A percentile compares a stretch with the other conserved stretches of the same genome.
phyloP scores from a whole-genome alignment of 768 basidiomycete species.

The Tricholoma flavovirens region DNA sequence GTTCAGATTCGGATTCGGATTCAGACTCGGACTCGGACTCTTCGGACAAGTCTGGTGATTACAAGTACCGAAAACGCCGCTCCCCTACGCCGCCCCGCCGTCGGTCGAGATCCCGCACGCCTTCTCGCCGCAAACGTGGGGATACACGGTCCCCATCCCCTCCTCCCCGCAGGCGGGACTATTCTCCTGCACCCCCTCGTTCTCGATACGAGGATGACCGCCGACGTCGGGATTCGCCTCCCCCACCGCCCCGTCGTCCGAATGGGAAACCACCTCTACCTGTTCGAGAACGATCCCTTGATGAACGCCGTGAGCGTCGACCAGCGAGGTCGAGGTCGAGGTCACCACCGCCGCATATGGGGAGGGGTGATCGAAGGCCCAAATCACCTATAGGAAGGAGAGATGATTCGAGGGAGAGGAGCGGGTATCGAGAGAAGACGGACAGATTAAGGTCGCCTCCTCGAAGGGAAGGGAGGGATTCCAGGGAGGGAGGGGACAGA shows the following conservation, averaged over 20 bases:
- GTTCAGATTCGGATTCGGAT: slow-evolving; percentile 31
- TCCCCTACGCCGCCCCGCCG: slow-evolving; percentile 22
- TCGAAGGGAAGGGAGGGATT: slow-evolving; percentile 10
- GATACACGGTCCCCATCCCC: slow-evolving; percentile 15
- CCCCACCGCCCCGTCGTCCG: slow-evolving; percentile 11
- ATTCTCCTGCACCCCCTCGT: slow-evolving; percentile 22
- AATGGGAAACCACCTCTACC: slow-evolving; percentile 2
- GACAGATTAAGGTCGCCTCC: slow-evolving; percentile 10
- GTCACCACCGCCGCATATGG: slow-evolving; percentile 22
- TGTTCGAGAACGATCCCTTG: slow-evolving; percentile 2
- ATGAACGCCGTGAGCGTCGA: slow-evolving; percentile 8
- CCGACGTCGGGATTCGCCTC: slow-evolving; percentile 9
- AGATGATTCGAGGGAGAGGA: slow-evolving; percentile 5
- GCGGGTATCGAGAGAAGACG: slow-evolving; percentile 7
- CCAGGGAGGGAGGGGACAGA: slow-evolving; percentile 6
- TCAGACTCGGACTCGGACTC: slow-evolving; percentile 23
- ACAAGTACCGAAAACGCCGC: slow-evolving; percentile 21
- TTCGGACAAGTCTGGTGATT: slow-evolving; percentile 18
- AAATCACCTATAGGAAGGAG: slow-evolving; percentile 16
- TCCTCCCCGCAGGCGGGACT: slow-evolving; percentile 13
- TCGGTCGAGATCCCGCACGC: slow-evolving; percentile 13
- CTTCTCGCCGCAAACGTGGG: slow-evolving; percentile 8
- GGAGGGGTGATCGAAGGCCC: slow-evolving; percentile 14
- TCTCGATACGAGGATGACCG: slow-evolving; percentile 6
- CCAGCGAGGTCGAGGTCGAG: slow-evolving; percentile 15